These are phyloP conservation scores for Boletus coccyginus DNA, from an alignment of 768 basidiomycete species.

Conservation along the genomic window DNA sequence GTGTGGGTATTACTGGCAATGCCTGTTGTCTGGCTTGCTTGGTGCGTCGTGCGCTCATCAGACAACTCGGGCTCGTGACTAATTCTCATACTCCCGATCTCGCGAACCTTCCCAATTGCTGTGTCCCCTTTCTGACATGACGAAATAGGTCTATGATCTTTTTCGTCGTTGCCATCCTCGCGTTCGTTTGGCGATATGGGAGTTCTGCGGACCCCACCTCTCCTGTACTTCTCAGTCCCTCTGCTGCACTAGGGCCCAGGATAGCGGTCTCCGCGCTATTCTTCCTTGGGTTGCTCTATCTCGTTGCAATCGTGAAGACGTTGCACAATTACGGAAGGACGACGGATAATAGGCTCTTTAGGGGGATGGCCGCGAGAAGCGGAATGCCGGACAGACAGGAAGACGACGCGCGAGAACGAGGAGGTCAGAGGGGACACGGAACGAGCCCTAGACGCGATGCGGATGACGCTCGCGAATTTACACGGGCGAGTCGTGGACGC, in stretches of 20 bases:
- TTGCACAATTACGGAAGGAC: constrained; percentile 54
- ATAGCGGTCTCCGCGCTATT: constrained; percentile 55
- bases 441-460: background rate
- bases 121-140: background rate
- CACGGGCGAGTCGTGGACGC: constrained; percentile 8
- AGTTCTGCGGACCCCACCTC: constrained; percentile 38
- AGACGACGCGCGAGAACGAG: background rate
- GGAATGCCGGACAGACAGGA: background rate
- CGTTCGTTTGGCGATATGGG: constrained; percentile 67
- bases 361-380: background rate
- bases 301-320: constrained; percentile 58
- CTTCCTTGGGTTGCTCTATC: constrained; percentile 57
- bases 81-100: background rate
- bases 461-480: background rate
- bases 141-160: constrained; percentile 59
- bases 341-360: background rate
- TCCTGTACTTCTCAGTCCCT: constrained; percentile 36
- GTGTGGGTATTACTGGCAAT: constrained; percentile 67
- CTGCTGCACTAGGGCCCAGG: constrained; percentile 48
- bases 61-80: background rate
- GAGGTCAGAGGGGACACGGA: constrained; percentile 2
- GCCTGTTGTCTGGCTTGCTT: constrained; percentile 70
- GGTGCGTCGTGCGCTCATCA: constrained; percentile 35
- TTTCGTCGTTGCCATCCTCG: constrained; percentile 59
- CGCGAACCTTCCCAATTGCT: background rate